Conservation (phyloP, 148 eudicot genomes). For the Polygonum aviculare region DNA sequence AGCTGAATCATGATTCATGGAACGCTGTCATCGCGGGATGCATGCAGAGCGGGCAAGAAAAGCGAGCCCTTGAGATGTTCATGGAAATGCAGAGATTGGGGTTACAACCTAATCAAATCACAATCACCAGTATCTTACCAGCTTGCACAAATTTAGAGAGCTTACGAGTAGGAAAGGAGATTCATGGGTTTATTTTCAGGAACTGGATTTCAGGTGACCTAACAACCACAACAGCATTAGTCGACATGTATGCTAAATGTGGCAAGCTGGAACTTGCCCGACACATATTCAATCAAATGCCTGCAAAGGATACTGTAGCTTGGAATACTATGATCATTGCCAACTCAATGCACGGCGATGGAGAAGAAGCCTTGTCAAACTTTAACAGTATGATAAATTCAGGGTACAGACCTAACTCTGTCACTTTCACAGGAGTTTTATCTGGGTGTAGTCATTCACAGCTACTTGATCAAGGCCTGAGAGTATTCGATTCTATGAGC, state of each 20-base stretch:
- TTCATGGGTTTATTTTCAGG: conserved; percentile 48
- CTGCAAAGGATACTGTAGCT: conserved; percentile 46
- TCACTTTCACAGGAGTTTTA: conserved; percentile 64
- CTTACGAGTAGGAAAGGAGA: conserved; percentile 64
- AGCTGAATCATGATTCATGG: conserved; percentile 56
- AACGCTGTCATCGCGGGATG: conserved; percentile 72
- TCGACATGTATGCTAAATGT: conserved; percentile 71
- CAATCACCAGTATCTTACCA: conserved; percentile 53
- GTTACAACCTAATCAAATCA: conserved; percentile 55
- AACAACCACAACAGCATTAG: conserved; percentile 50
- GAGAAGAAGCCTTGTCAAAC: conserved; percentile 46
- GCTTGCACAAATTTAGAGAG: conserved; percentile 55
- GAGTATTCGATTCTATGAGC: conserved; percentile 54
- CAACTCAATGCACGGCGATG: conserved; percentile 68
- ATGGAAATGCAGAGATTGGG: conserved; percentile 49
- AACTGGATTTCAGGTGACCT: conserved; percentile 41
- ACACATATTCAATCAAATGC: conserved; percentile 42
- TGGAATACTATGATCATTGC: conserved; percentile 78
- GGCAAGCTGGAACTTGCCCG: conserved; percentile 51
- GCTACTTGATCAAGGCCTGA: conserved; percentile 59
- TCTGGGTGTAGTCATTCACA: conserved; percentile 76
- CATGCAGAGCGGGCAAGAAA: conserved; percentile 40
- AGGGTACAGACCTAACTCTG: conserved; percentile 50
- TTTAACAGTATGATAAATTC: conserved; percentile 43
- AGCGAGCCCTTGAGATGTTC: conserved; percentile 45